A percentile compares a stretch with the other conserved stretches of the same genome.
Evolutionary conservation across 2,329 filamentous ascomycete genomes (phyloP).

Genomic region (Clarireedia paspali): DNA sequence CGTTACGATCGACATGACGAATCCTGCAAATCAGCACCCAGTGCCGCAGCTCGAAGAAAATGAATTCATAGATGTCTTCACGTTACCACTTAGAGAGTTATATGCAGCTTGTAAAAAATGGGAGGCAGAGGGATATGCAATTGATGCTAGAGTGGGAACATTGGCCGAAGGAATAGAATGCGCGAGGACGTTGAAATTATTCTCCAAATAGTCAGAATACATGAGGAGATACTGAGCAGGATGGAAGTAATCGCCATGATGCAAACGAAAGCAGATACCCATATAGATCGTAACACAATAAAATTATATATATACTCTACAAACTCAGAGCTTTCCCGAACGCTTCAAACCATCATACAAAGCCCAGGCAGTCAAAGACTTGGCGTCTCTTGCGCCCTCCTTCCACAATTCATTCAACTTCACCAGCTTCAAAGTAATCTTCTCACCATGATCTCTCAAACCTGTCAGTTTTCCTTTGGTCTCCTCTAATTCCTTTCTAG

Average conservation of each 20-base stretch:
- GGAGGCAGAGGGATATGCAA: constrained; percentile 34
- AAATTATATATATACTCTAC: not conserved
- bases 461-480: constrained; percentile 53
- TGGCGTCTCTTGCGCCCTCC: constrained; percentile 49
- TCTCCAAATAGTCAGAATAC: not conserved
- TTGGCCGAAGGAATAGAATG: constrained; percentile 34
- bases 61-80: constrained; percentile 46
- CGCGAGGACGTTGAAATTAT: constrained; percentile 31
- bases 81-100: constrained; percentile 37
- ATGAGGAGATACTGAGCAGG: not conserved
- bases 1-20: constrained; percentile 38
- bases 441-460: constrained; percentile 49
- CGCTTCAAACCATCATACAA: constrained; percentile 49
- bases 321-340: constrained; percentile 16
- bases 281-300: not conserved
- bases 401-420: constrained; percentile 49
- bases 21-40: constrained; percentile 37
- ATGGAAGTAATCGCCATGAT: not conserved
- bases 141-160: constrained; percentile 34
- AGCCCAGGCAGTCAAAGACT: constrained; percentile 51
- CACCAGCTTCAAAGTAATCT: constrained; percentile 53
- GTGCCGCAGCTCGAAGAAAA: constrained; percentile 42
- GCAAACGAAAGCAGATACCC: not conserved
- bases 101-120: constrained; percentile 38
- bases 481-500: constrained; percentile 40